Evolutionary conservation across 805 yeast species (phyloP).

Genomic region (Starmerella riodocensis): DNA sequence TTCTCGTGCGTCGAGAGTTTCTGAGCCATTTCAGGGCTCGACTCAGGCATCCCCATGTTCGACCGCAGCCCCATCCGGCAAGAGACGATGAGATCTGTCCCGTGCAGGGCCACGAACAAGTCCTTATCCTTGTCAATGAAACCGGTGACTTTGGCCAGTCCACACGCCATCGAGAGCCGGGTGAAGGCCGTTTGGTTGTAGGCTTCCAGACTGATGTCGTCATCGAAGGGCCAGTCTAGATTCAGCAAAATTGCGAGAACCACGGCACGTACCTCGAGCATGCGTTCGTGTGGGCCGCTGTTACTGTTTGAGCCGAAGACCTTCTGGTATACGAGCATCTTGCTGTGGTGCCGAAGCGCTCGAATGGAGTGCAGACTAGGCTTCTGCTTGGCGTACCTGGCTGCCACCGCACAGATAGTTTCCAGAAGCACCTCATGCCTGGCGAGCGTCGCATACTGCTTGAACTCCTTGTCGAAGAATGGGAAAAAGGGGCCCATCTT

Average conservation of each 20-base stretch:
- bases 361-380: conserved; percentile 84
- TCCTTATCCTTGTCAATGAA: conserved; percentile 60
- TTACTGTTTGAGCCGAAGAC: not conserved
- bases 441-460: conserved; percentile 49
- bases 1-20: conserved; percentile 32
- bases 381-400: conserved; percentile 73
- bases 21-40: not conserved
- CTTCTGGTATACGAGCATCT: not conserved
- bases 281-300: not conserved
- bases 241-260: conserved; percentile 69
- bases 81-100: conserved; percentile 71
- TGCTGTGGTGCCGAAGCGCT: not conserved
- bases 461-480: conserved; percentile 62
- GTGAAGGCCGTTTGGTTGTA: conserved; percentile 71
- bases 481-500: conserved; percentile 88
- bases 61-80: conserved; percentile 68
- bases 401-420: conserved; percentile 65
- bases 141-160: conserved; percentile 78
- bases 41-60: conserved; percentile 44
- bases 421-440: conserved; percentile 72
- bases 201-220: conserved; percentile 1
- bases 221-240: conserved; percentile 64
- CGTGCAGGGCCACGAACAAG: conserved; percentile 70
- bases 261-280: conserved; percentile 44
- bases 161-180: conserved; percentile 75